A percentile compares a stretch with the other conserved stretches of the same genome.
Evolutionary conservation across 305 asterid genomes (phyloP).

Genomic region (Caryopteris hybrid): DNA sequence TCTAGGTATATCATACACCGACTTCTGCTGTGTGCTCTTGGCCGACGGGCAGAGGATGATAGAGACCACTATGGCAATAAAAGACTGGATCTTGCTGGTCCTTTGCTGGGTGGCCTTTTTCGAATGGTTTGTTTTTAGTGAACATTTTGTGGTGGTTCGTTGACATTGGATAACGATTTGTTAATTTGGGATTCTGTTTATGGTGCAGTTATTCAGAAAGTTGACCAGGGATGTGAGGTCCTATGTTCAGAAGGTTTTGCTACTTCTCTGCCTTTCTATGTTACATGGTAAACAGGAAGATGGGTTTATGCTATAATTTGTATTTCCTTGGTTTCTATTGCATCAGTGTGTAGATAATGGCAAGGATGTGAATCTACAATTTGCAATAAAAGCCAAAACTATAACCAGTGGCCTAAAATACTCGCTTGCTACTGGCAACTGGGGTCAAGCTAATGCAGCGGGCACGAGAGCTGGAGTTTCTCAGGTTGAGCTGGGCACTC

Average conservation of each 20-base stretch:
- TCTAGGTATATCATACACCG: slow-evolving; percentile 88
- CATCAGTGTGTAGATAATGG: slow-evolving; percentile 96
- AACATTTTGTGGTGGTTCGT: slow-evolving; percentile 13
- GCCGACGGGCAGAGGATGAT: slow-evolving; percentile 93
- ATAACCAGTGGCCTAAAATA: slow-evolving; percentile 95
- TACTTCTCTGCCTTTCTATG: slow-evolving; percentile 15
- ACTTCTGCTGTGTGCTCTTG: slow-evolving; percentile 90
- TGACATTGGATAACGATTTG: slow-evolving; percentile 7
- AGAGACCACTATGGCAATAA: slow-evolving; percentile 98
- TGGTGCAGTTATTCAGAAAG: slow-evolving; percentile 90
- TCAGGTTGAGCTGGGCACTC: slow-evolving; percentile 49
- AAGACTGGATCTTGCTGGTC: slow-evolving; percentile 98
- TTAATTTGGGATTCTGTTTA: slow-evolving; percentile 25
- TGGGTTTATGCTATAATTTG: slow-evolving; percentile 3
- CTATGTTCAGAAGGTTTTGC: slow-evolving; percentile 89
- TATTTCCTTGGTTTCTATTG: slow-evolving; percentile 13
- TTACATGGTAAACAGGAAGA: background rate
- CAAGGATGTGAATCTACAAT: slow-evolving; percentile 95
- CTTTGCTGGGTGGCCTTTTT: slow-evolving; percentile 91
- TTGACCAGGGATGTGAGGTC: slow-evolving; percentile 94
- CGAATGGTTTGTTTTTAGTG: slow-evolving; percentile 67
- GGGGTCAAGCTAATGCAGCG: slow-evolving; percentile 99
- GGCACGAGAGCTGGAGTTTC: slow-evolving; percentile 99
- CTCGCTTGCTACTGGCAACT: slow-evolving; percentile 95
- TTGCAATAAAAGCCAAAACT: slow-evolving; percentile 95